Conservation (phyloP, 257 asterid genomes). For the Solanum infundibuliforme region DNA sequence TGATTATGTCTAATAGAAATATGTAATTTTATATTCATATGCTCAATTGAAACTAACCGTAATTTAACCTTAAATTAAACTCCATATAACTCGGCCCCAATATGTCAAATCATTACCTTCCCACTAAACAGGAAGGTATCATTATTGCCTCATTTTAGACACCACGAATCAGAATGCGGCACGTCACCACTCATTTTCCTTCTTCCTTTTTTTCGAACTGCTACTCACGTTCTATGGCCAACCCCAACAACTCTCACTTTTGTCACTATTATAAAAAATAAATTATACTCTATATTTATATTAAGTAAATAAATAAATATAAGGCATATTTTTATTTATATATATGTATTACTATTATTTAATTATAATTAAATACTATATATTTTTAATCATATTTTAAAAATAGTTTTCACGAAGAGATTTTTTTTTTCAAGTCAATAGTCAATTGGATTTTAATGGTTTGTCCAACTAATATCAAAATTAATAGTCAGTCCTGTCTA, state of each 20-base stretch:
- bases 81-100: accelerated
- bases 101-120: neutral
- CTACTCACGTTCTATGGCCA: neutral
- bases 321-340: too few species aligned
- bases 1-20: neutral
- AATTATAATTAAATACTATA: too few species aligned
- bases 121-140: neutral
- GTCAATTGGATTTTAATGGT: neutral
- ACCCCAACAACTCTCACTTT: neutral
- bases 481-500: neutral
- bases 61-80: neutral
- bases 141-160: neutral
- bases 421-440: neutral
- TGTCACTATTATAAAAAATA: neutral
- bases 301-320: too few species aligned
- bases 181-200: neutral
- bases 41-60: neutral
- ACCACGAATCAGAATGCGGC: neutral
- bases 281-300: too few species aligned
- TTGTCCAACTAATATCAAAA: neutral
- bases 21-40: neutral
- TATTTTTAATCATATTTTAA: neutral
- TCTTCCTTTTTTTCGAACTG: neutral
- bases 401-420: too few species aligned
- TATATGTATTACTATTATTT: too few species aligned